A percentile compares a stretch with the other conserved stretches of the same genome.
These are phyloP conservation scores for Paraconiothyrium brasiliense DNA, from an alignment of 2,329 filamentous ascomycete genomes.

Conservation along the genomic window DNA sequence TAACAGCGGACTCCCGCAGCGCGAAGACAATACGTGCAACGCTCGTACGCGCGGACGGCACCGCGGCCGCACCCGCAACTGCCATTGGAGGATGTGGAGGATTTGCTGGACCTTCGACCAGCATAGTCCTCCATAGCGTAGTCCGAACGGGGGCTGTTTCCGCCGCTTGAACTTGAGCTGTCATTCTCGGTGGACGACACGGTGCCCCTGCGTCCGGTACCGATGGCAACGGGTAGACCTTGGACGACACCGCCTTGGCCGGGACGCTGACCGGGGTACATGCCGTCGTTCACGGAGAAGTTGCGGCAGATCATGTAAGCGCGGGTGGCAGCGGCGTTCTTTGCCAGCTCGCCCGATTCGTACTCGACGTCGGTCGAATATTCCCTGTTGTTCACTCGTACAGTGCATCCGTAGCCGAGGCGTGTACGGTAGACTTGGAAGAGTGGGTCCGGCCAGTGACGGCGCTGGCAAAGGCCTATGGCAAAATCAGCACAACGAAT, in stretches of 20 bases:
- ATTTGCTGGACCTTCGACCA: conserved; percentile 47
- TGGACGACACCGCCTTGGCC: conserved; percentile 65
- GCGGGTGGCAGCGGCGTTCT: conserved; percentile 93
- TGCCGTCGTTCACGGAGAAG: conserved; percentile 96
- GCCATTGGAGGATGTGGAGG: conserved; percentile 36
- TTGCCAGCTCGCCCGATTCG: conserved; percentile 81
- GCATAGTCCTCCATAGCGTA: conserved; percentile 53
- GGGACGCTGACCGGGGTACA: conserved; percentile 70
- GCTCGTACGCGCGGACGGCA: conserved; percentile 51
- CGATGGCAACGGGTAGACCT: conserved; percentile 71
- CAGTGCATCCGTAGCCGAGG: conserved; percentile 85
- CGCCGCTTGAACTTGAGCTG: conserved; percentile 62
- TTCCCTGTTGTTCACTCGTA: conserved; percentile 94
- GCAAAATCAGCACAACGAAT: conserved; percentile 25
- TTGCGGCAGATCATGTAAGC: conserved; percentile 98
- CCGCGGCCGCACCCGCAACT: conserved; percentile 52
- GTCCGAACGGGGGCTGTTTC: conserved; percentile 62
- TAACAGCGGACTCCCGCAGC: conserved; percentile 52
- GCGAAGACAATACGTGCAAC: conserved; percentile 54
- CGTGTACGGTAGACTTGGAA: conserved; percentile 83
- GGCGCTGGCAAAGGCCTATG: conserved; percentile 89
- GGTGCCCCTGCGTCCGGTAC: conserved; percentile 64
- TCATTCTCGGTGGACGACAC: conserved; percentile 60
- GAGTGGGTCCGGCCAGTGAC: conserved; percentile 89
- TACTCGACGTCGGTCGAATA: conserved; percentile 92